A percentile compares a stretch with the other conserved stretches of the same genome.
Conservation (phyloP, 208 protist species). For the Crithidia brevicula region DNA sequence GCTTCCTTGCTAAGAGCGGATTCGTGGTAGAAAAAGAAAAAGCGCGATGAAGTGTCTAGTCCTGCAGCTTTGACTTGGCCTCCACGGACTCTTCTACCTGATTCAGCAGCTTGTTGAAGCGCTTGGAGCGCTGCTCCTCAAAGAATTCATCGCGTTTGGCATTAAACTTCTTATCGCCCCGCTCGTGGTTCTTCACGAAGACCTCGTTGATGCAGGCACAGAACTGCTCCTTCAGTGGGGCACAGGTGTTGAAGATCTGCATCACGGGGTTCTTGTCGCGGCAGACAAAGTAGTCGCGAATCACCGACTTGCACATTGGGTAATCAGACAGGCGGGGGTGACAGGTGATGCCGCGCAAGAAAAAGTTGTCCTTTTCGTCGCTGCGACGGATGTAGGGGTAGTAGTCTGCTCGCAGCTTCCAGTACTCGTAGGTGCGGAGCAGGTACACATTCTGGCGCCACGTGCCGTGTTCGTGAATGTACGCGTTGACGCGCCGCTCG, state of each 20-base stretch:
- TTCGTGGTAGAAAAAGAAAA: neutral
- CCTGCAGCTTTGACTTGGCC: conserved; percentile 62
- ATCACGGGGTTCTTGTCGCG: conserved; percentile 69
- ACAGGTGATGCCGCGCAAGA: conserved; percentile 73
- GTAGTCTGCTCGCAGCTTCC: conserved; percentile 74
- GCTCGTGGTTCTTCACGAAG: conserved; percentile 82
- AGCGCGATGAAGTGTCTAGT: conserved; percentile 27
- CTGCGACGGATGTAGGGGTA: conserved; percentile 77
- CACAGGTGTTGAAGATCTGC: conserved; percentile 82
- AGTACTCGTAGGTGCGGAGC: conserved; percentile 78
- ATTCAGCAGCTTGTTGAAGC: conserved; percentile 60
- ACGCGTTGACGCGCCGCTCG: conserved; percentile 63
- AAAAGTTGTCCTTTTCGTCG: conserved; percentile 83
- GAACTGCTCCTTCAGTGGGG: conserved; percentile 86
- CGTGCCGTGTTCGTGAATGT: conserved; percentile 62
- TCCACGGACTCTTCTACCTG: conserved; percentile 77
- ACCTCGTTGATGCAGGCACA: conserved; percentile 87
- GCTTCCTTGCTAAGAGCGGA: too few species aligned
- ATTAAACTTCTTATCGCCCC: conserved; percentile 84
- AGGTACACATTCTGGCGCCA: conserved; percentile 67
- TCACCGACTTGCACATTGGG: conserved; percentile 79
- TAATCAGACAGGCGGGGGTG: conserved; percentile 87
- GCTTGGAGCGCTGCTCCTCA: conserved; percentile 56
- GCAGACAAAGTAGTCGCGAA: conserved; percentile 88
- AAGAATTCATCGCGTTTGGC: conserved; percentile 66